Base-by-base conservation (phyloP, 2,329 filamentous ascomycete species). In the Cytospora mali region DNA sequence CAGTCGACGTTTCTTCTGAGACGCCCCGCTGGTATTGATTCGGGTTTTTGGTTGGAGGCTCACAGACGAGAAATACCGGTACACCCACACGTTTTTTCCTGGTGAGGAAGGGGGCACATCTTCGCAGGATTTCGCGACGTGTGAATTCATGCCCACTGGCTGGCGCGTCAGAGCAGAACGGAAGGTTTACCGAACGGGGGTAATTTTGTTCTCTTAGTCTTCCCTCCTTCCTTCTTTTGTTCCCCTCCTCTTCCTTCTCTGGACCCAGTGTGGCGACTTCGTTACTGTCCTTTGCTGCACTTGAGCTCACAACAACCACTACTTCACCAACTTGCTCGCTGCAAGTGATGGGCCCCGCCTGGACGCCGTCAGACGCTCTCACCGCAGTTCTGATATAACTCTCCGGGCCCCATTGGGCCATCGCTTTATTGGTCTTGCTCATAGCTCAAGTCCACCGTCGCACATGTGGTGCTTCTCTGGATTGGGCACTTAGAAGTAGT, bases 311-410 rank as follows among this genome's bases (percentile, higher is more conserved):
- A 53, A 53, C 50, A 16, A 50, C 25, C 21, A 18, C 39, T 42
- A 18, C 39, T 18, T 16, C 39, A n/a, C 21, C 39, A 11, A 31
- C 39, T 18, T 21, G n/a, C 39, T n/a, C 21, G 35, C 57, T 42
- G 23, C 35, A 39, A 31, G 57, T 51, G n/a, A 54, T 6, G 35
- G 35, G 5, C 13, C 39, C 28, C 33, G 25, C n/a, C n/a, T 23
- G 25, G n/a, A 48, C 31, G 31, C 29, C 50, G 27, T 27, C 23
- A 21, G 25, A 31, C 25, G 11, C 27, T 28, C 49, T 53, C 57
- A 53, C 57, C 57, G 49, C 57, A 59, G 49, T 42, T 48, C 16
- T 48, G 33, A 25, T 42, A 48, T 53, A 52, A 16, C 49, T 11
- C n/a, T 35, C 27, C 28, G 11, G 57, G 46, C 50, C 35, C 23